Base-by-base conservation (phyloP, 345 rosid species). In the Luvunga scandens region DNA sequence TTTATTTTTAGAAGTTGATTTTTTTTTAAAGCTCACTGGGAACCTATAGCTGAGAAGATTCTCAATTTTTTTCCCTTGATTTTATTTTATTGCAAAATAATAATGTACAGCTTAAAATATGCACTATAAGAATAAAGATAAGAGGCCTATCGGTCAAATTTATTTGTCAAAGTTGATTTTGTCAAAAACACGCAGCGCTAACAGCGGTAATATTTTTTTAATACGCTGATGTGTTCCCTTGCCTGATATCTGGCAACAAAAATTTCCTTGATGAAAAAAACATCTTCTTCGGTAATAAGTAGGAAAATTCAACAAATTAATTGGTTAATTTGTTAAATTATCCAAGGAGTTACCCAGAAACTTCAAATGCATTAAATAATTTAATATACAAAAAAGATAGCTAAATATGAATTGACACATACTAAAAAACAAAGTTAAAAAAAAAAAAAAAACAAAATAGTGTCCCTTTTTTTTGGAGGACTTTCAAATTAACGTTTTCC, bases 401-500 rank as follows among this genome's bases (percentile, higher is more conserved):
- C 36, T 30, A 3, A 25, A 12, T 4, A 34, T 69, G 28, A 31
- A 8, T 48, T 10, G 77, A 77, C 73, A 31, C 72, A 55, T 14
- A 45, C 1, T 70, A 72, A 71, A 33, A 14, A 34, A 36, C 7
- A 38, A 38, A 38, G 42, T 39, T 0, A 0, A 2, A 39, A 39
- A 31, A 6, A 8, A 2, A 0, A 2, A 39, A 39, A 31, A 6
- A 8, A 28, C 39, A 28, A 31, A 71, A 66, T 31, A 48, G 56
- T 38, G 59, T 75, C 83, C 83, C n/a, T 75, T 78, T 2, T 71
- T 77, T 81, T 55, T 66, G 86, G 85, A 83, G 76, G 82, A 80
- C 81, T 79, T 77, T 63, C 76, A 33, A 56, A 16, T 53, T 18
- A 16, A 39, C 34, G 8, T 61, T 45, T 45, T 45, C 48, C 45